A percentile compares a stretch with the other conserved stretches of the same genome.
Evolutionary conservation across 2,329 filamentous ascomycete species (phyloP).

Genomic region (Verticillium tricorpus): DNA sequence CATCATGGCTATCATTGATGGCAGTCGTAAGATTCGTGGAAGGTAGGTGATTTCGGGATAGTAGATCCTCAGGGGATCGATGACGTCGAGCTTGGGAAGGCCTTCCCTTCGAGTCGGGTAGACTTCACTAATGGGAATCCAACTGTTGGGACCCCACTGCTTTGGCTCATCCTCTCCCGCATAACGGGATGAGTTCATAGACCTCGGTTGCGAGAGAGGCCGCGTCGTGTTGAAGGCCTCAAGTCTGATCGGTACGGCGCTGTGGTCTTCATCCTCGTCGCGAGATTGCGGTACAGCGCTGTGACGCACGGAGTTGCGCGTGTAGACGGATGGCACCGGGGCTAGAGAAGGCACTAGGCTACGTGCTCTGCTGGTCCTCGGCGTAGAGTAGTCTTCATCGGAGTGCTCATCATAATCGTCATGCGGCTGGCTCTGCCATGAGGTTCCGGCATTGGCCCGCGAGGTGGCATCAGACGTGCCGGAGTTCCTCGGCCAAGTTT

Average conservation of each 20-base stretch:
- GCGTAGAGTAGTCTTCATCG: not conserved
- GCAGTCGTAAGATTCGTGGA: conserved; percentile 65
- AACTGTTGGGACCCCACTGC: conserved; percentile 7
- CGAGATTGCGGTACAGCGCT: not conserved
- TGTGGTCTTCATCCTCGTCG: not conserved
- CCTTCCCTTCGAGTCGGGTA: conserved; percentile 7
- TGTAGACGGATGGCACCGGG: not conserved
- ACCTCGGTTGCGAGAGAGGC: not conserved
- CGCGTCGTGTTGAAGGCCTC: conserved; percentile 2
- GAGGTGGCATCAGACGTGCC: conserved; percentile 24
- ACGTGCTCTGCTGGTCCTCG: not conserved
- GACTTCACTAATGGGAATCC: conserved; percentile 29
- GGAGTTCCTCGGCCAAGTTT: conserved; percentile 57
- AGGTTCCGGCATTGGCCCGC: not conserved
- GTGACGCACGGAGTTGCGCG: not conserved
- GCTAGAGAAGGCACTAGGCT: not conserved
- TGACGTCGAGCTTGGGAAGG: conserved; percentile 19
- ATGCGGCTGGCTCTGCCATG: not conserved
- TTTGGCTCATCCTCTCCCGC: not conserved
- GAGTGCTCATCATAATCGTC: not conserved
- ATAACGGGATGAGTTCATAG: not conserved
- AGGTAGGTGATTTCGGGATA: conserved; percentile 60
- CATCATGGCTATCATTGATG: conserved; percentile 57
- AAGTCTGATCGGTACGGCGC: not conserved
- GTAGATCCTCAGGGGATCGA: conserved; percentile 31